These are phyloP conservation scores for Kazachstania taianensis DNA, from an alignment of 805 yeast species.

Conservation along the genomic window DNA sequence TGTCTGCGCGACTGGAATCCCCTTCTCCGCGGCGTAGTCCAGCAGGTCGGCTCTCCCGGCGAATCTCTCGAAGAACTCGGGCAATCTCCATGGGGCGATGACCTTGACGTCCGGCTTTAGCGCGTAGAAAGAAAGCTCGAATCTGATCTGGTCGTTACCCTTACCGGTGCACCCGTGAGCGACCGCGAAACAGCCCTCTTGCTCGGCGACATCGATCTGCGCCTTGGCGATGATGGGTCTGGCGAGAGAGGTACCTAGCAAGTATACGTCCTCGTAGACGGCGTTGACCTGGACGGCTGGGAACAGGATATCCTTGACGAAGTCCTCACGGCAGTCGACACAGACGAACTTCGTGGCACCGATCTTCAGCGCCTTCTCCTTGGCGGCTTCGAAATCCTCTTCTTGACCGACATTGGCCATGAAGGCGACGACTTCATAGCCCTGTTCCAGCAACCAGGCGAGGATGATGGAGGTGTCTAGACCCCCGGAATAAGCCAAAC, in stretches of 20 bases:
- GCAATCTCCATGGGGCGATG: conserved; percentile 99
- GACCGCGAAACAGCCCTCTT: conserved; percentile 96
- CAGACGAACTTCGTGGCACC: conserved; percentile 95
- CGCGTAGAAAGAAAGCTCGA: conserved; percentile 94
- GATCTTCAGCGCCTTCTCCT: conserved; percentile 87
- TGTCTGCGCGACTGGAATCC: conserved; percentile 92
- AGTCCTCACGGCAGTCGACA: conserved; percentile 91
- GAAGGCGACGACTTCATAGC: conserved; percentile 96
- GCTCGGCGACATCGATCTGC: conserved; percentile 92
- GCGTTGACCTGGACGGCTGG: conserved; percentile 98
- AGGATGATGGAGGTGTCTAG: conserved; percentile 94
- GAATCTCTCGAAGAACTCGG: conserved; percentile 85
- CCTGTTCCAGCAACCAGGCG: conserved; percentile 97
- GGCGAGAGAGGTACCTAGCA: conserved; percentile 95
- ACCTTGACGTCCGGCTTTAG: conserved; percentile 93
- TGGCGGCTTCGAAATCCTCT: conserved; percentile 97
- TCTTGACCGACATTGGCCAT: conserved; percentile 99
- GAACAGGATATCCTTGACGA: conserved; percentile 80
- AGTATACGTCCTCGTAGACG: conserved; percentile 92
- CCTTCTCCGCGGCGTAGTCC: conserved; percentile 86
- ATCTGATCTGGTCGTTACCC: conserved; percentile 99
- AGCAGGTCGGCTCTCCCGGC: conserved; percentile 96
- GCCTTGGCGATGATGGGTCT: conserved; percentile 99
- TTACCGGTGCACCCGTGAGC: conserved; percentile 99
- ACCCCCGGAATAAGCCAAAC: conserved; percentile 99